Evolutionary conservation across 192 early-diverging fungal genomes (phyloP), one percentile per base, ranked within the genome.

Genomic region (Paraglomus occultum): DNA sequence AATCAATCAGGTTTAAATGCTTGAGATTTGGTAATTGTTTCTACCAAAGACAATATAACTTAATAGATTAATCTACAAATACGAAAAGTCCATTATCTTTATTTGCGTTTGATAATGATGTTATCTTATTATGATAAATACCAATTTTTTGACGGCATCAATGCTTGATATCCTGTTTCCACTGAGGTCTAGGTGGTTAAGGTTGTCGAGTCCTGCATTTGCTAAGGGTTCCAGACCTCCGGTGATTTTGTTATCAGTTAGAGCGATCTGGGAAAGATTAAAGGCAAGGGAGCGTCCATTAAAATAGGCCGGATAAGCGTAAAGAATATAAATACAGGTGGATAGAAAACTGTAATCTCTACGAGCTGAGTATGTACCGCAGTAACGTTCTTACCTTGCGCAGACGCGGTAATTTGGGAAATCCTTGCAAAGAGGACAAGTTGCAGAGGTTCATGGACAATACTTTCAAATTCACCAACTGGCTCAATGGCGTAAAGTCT

Each of bases 211-310:
- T 39, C 78, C 67, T 11, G 79, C 79, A 12, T 64, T 72, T 48
- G 73, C 74, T 47, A 81, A 52, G 11, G 74, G 74, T n/a, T 76
- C 65, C n/a, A 81, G 70, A 48, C 79, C 77, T 12, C 53, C 67
- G 15, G 72, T 59, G 1, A 81, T 50, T 12, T 76, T 53, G 53
- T 81, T 81, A 52, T 81, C 77, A 3, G 73, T 63, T 44, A 81
- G 44, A 22, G 73, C 55, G n/a, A 81, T 60, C 79, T 81, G 31
- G 3, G 31, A 31, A 31, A 31, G 31, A 31, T 31, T 31, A 31
- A 31, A 3, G 31, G 31, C 31, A 31, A n/a, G n/a, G 31, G 31
- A 31, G 31, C 31, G 31, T 31, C 1, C 31, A 31, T 31, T 31
- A 31, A 31, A 31, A 3, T 31, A 31, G 31, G 3, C 1, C 1